Conservation (phyloP, 306 rosid genomes). For the Prunus davidiana region DNA sequence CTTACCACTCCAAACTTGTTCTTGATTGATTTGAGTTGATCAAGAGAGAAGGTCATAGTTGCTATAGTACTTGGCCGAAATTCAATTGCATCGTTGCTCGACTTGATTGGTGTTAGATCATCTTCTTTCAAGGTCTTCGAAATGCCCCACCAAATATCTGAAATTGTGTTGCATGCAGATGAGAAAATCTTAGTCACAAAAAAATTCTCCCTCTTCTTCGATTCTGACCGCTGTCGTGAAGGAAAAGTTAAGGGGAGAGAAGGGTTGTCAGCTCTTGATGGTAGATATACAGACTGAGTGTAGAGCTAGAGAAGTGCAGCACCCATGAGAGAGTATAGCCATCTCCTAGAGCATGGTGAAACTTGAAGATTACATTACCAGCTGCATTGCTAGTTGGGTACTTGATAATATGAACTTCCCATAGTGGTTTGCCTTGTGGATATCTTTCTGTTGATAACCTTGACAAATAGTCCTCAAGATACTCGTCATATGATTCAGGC, state of each 20-base stretch:
- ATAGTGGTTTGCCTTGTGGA: slow-evolving; percentile 40
- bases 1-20: slow-evolving; percentile 24
- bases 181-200: slow-evolving; percentile 21
- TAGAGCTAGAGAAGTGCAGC: slow-evolving; percentile 55
- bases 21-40: slow-evolving; percentile 44
- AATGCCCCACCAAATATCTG: slow-evolving; percentile 41
- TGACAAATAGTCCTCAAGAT: slow-evolving; percentile 38
- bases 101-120: slow-evolving; percentile 49
- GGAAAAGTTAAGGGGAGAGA: slow-evolving; percentile 57
- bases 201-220: background rate
- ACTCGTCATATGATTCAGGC: slow-evolving; percentile 25
- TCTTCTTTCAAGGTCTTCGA: slow-evolving; percentile 37
- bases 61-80: slow-evolving; percentile 33
- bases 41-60: slow-evolving; percentile 37
- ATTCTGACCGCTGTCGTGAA: slow-evolving; percentile 14
- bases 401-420: slow-evolving; percentile 45
- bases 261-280: slow-evolving; percentile 52
- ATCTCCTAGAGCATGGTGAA: slow-evolving; percentile 64
- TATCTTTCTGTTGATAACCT: slow-evolving; percentile 27
- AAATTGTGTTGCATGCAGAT: slow-evolving; percentile 26
- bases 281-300: too few species aligned
- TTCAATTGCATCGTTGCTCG: slow-evolving; percentile 27
- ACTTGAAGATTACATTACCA: slow-evolving; percentile 35
- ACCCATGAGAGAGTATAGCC: slow-evolving; percentile 22
- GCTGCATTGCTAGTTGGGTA: slow-evolving; percentile 11